Evolutionary conservation across 371 early-diverging fungal species (phyloP).

Genomic region (Mucor saturninus): DNA sequence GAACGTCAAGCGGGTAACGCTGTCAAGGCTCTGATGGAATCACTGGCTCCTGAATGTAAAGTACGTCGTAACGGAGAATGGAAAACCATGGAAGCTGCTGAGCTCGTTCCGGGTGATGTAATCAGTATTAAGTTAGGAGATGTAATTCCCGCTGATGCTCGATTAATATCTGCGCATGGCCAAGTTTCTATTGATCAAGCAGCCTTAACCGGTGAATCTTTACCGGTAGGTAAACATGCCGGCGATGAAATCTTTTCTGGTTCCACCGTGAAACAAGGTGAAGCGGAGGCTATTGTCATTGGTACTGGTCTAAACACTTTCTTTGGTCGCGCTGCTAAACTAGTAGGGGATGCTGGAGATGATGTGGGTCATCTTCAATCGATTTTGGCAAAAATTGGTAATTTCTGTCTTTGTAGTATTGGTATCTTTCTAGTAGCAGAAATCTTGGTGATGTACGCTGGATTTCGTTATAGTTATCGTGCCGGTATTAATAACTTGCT

Average conservation of each 20-base stretch:
- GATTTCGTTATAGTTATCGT: conserved; percentile 68
- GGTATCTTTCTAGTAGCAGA: conserved; percentile 72
- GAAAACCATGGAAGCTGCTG: conserved; percentile 47
- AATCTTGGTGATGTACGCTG: conserved; percentile 77
- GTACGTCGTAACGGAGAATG: conserved; percentile 56
- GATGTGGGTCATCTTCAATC: conserved; percentile 84
- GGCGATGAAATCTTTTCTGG: conserved; percentile 70
- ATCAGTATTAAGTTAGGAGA: conserved; percentile 72
- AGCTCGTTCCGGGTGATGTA: conserved; percentile 72
- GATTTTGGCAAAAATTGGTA: conserved; percentile 85
- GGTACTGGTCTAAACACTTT: conserved; percentile 81
- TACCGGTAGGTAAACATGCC: conserved; percentile 65
- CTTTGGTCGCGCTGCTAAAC: conserved; percentile 82
- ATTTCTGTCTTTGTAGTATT: conserved; percentile 72
- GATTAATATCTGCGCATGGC: conserved; percentile 46
- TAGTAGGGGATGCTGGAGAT: conserved; percentile 72
- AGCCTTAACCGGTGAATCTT: conserved; percentile 79
- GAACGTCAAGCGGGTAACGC: conserved; percentile 75
- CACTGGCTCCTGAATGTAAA: conserved; percentile 71
- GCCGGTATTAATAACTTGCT: conserved; percentile 67
- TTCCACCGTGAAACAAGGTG: conserved; percentile 87
- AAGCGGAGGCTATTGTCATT: conserved; percentile 81
- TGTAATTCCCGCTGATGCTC: conserved; percentile 73
- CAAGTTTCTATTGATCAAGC: conserved; percentile 72
- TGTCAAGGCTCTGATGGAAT: conserved; percentile 70